A percentile compares a stretch with the other conserved stretches of the same genome.
These are phyloP conservation scores for Hermanozyma aechmeae DNA, from an alignment of 805 yeast species.

Conservation along the genomic window DNA sequence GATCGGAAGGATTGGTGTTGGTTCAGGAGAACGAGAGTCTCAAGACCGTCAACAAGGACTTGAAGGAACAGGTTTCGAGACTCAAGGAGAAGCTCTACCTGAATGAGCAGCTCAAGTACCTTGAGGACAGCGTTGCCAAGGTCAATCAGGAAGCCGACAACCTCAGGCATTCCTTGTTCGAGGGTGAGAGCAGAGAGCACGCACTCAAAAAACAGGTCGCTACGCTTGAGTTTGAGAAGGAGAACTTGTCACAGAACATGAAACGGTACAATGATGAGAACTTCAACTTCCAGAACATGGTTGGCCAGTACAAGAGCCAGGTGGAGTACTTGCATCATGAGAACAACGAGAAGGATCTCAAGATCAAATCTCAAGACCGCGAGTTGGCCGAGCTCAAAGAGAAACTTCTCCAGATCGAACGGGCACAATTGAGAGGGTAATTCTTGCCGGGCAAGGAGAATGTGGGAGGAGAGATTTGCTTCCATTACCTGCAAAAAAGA, in stretches of 20 bases:
- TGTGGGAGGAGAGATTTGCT: too few relatives aligned
- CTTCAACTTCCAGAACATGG: constrained; percentile 42
- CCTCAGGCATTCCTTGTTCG: constrained; percentile 39
- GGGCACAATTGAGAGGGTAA: too few relatives aligned
- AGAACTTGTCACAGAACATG: constrained; percentile 41
- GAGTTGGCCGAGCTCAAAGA: constrained; percentile 50
- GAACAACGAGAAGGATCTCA: constrained; percentile 32
- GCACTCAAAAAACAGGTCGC: constrained; percentile 44
- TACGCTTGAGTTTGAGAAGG: constrained; percentile 43
- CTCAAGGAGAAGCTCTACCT: constrained; percentile 41
- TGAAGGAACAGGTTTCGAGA: constrained; percentile 35
- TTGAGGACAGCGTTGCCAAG: constrained; percentile 47
- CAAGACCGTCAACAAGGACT: constrained; percentile 43
- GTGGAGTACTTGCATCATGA: constrained; percentile 31
- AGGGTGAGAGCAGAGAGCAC: constrained; percentile 41
- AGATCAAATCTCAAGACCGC: constrained; percentile 41
- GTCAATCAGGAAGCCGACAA: constrained; percentile 42
- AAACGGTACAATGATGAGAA: constrained; percentile 52
- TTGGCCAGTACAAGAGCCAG: constrained; percentile 30
- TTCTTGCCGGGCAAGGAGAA: too few relatives aligned
- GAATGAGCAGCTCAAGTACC: constrained; percentile 47
- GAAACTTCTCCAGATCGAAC: too few relatives aligned
- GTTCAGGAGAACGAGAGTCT: constrained; percentile 62
- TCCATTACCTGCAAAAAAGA: too few relatives aligned
- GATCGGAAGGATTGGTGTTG: constrained; percentile 46